Percentiles rank a stretch among this genome's conserved stretches.
Conservation (phyloP, 1,284 basidiomycete species). For the Agaricales sp. region DNA sequence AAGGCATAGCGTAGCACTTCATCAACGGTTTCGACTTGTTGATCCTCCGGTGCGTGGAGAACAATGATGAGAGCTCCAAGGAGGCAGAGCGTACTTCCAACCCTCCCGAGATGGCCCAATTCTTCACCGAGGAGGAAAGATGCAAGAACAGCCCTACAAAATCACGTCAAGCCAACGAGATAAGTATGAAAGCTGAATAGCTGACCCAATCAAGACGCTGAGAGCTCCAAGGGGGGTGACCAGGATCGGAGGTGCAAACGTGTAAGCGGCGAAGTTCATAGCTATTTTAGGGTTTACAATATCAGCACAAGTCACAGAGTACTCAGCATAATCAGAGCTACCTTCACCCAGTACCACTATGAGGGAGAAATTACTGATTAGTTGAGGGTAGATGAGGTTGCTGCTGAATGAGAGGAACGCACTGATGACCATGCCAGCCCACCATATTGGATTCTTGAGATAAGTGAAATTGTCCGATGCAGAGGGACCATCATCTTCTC, state of each 20-base stretch:
- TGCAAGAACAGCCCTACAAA: constrained; percentile 76
- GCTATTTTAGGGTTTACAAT: constrained; percentile 38
- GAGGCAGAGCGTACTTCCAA: constrained; percentile 89
- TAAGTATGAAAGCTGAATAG: neutral
- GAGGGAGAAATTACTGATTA: constrained; percentile 10
- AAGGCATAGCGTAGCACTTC: constrained; percentile 88
- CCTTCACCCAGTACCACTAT: constrained; percentile 87
- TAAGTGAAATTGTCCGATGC: constrained; percentile 80
- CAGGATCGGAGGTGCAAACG: constrained; percentile 94
- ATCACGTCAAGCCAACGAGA: constrained; percentile 10
- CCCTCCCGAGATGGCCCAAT: constrained; percentile 85
- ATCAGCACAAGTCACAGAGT: constrained; percentile 3
- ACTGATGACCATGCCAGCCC: constrained; percentile 94
- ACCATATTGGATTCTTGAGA: constrained; percentile 93
- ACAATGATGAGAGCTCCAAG: constrained; percentile 93
- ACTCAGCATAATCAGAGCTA: constrained; percentile 11
- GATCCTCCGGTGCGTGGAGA: constrained; percentile 94
- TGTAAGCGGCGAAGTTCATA: constrained; percentile 98
- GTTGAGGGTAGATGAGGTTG: too few relatives aligned
- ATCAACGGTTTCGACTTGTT: constrained; percentile 88
- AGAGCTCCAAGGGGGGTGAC: constrained; percentile 95
- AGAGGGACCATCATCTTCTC: constrained; percentile 38
- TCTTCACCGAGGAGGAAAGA: constrained; percentile 92
- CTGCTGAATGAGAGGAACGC: constrained; percentile 25
- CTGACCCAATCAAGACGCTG: constrained; percentile 94